Evolutionary conservation across 176 grass and related monocot genomes (phyloP).

Genomic region (Oryza glaberrima): DNA sequence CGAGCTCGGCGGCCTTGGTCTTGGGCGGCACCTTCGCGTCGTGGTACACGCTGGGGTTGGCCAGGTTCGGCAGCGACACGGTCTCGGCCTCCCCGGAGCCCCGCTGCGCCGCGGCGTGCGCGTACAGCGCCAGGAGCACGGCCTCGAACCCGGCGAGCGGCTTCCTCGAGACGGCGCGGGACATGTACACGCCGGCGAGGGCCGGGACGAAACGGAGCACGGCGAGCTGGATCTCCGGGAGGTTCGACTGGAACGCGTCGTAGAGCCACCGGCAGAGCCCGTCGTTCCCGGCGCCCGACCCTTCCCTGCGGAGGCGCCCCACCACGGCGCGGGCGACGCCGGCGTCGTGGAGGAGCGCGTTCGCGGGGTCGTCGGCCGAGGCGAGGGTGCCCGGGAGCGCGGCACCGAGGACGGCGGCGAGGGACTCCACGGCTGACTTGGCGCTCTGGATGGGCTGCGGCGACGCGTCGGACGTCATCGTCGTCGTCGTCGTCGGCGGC

Average conservation of each 20-base stretch:
- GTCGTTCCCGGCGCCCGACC: conserved; percentile 62
- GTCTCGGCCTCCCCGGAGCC: conserved; percentile 50
- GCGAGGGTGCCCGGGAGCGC: conserved; percentile 40
- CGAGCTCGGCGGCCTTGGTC: conserved; percentile 40
- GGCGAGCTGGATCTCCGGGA: conserved; percentile 66
- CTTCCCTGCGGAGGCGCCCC: conserved; percentile 38
- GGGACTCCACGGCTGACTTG: conserved; percentile 52
- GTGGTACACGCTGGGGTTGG: conserved; percentile 68
- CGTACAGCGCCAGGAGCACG: conserved; percentile 76
- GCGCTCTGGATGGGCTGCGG: conserved; percentile 51
- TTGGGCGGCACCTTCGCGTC: conserved; percentile 49
- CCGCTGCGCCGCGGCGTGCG: conserved; percentile 53
- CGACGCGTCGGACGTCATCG: conserved; percentile 38
- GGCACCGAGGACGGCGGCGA: conserved; percentile 50
- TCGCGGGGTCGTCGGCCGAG: conserved; percentile 47
- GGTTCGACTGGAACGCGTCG: conserved; percentile 65
- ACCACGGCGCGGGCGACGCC: conserved; percentile 41
- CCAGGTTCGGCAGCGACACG: conserved; percentile 57
- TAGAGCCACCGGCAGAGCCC: conserved; percentile 86
- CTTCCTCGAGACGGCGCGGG: conserved; percentile 53
- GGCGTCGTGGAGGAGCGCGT: conserved; percentile 62
- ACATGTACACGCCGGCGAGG: conserved; percentile 72
- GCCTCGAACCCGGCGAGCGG: conserved; percentile 84
- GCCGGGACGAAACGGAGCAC: conserved; percentile 69
- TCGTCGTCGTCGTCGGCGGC: neutral